A percentile compares a stretch with the other conserved stretches of the same genome.
These are phyloP conservation scores for Irpex lacteus DNA, from an alignment of 1,284 basidiomycete species.

Conservation along the genomic window DNA sequence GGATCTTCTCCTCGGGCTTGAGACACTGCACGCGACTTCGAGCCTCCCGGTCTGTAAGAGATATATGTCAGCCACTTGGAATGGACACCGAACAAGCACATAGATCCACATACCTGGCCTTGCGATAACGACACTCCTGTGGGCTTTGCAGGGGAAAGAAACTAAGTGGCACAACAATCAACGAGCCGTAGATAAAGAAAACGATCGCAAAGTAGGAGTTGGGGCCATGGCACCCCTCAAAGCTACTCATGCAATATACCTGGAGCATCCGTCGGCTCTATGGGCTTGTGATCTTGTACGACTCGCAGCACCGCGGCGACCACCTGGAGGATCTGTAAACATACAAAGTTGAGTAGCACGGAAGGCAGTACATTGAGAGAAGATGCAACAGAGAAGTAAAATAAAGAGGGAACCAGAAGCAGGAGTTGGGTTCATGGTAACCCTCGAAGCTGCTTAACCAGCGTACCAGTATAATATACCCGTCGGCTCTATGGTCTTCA, in stretches of 20 bases:
- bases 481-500: not conserved
- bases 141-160: not conserved
- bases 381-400: too few relatives aligned
- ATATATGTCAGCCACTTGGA: too few relatives aligned
- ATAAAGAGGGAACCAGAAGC: too few relatives aligned
- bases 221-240: not conserved
- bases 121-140: not conserved
- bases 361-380: too few relatives aligned
- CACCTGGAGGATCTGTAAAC: too few relatives aligned
- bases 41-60: too few relatives aligned
- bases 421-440: not conserved
- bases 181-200: too few relatives aligned
- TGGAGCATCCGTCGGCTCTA: not conserved
- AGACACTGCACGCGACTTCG: not conserved
- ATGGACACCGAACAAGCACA: not conserved
- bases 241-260: not conserved
- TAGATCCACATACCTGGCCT: not conserved
- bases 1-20: not conserved
- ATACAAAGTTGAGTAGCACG: too few relatives aligned
- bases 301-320: not conserved
- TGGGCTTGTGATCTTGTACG: not conserved
- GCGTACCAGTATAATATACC: not conserved
- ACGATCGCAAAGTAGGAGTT: not conserved
- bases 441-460: not conserved
- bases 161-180: too few relatives aligned